These are phyloP conservation scores for Fusarium sp. DNA, from an alignment of 2,329 filamentous ascomycete genomes.

Conservation along the genomic window DNA sequence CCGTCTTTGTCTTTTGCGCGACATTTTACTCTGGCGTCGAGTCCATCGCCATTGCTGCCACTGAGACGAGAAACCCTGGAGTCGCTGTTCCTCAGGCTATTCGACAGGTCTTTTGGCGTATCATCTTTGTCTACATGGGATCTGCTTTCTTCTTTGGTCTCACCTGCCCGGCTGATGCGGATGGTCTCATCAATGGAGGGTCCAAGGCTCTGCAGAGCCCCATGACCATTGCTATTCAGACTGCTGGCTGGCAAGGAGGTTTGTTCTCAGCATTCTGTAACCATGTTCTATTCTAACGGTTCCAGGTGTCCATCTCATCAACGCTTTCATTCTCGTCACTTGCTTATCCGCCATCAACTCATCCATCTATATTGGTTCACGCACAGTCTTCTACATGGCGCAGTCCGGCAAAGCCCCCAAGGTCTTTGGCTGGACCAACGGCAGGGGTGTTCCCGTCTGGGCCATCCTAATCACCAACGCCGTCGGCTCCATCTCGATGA, in stretches of 20 bases:
- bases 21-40: constrained; percentile 78
- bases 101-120: constrained; percentile 71
- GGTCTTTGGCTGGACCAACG: constrained; percentile 76
- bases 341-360: constrained; percentile 79
- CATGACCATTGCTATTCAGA: constrained; percentile 80
- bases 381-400: constrained; percentile 81
- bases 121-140: constrained; percentile 74
- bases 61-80: constrained; percentile 69
- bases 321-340: constrained; percentile 80
- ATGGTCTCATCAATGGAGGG: constrained; percentile 69
- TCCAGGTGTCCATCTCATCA: constrained; percentile 75
- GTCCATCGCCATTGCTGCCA: constrained; percentile 72
- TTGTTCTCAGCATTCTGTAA: constrained; percentile 2
- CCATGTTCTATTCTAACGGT: constrained; percentile 7
- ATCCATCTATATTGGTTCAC: constrained; percentile 81
- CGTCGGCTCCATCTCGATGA: constrained; percentile 78
- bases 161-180: constrained; percentile 76
- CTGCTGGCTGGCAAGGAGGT: constrained; percentile 78
- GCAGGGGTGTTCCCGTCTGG: constrained; percentile 69
- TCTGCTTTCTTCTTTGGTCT: constrained; percentile 81
- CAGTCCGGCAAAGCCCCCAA: constrained; percentile 77
- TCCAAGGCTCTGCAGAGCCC: constrained; percentile 76
- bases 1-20: constrained; percentile 76
- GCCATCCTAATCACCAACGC: constrained; percentile 77
- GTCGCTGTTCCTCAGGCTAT: constrained; percentile 68